phyloP scores from a whole-genome alignment of 2,329 filamentous ascomycete genomes.

The Colletotrichum chlorophyti region DNA sequence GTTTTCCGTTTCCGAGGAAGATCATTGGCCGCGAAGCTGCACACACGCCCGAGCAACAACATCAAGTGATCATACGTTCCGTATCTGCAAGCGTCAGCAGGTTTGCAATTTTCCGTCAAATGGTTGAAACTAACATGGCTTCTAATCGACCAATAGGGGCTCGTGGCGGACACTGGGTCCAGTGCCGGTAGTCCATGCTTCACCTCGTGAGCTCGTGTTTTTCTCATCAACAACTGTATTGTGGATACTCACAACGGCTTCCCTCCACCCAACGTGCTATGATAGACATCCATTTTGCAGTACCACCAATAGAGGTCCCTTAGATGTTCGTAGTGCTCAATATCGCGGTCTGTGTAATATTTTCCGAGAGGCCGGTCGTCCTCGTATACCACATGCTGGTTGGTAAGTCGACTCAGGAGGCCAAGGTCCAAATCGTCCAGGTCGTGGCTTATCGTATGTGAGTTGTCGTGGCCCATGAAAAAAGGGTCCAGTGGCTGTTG shows the following conservation, averaged over 20 bases:
- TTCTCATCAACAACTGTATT: constrained; percentile 4
- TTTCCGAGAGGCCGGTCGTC: constrained; percentile 33
- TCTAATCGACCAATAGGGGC: constrained; percentile 79
- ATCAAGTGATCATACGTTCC: constrained; percentile 90
- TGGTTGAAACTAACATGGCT: constrained; percentile 62
- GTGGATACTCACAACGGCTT: constrained; percentile 74
- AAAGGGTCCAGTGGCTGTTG: constrained; percentile 35
- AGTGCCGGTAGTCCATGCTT: constrained; percentile 80
- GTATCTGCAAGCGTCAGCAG: constrained; percentile 61
- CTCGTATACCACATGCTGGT: constrained; percentile 39
- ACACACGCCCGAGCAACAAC: constrained; percentile 79
- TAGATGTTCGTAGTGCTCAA: constrained; percentile 80
- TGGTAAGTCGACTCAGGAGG: constrained; percentile 50
- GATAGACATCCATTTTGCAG: constrained; percentile 90
- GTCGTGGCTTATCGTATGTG: constrained; percentile 35
- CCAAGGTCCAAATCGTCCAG: constrained; percentile 49
- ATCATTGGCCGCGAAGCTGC: constrained; percentile 80
- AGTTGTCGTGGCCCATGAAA: constrained; percentile 31
- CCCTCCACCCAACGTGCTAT: constrained; percentile 87
- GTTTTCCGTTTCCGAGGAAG: constrained; percentile 77
- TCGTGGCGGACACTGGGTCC: constrained; percentile 88
- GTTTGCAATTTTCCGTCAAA: not conserved
- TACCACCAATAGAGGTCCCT: constrained; percentile 97
- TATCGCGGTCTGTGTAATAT: constrained; percentile 63
- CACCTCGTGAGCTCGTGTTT: constrained; percentile 32